Conservation (phyloP, 2,329 filamentous ascomycete species). For the Thielaviopsis cerberus region DNA sequence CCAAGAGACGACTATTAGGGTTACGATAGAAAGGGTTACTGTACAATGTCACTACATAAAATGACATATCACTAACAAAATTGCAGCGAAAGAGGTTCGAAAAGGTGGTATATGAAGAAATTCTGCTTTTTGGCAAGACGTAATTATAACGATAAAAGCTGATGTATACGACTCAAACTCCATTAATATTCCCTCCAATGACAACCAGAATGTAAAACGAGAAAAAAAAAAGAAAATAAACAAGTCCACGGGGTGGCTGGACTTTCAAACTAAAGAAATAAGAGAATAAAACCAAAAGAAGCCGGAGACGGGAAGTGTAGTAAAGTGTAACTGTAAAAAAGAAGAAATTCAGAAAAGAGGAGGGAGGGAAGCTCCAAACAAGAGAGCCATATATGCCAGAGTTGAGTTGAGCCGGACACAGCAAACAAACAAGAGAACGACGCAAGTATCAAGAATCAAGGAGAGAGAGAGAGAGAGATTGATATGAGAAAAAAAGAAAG, state of each 20-base stretch:
- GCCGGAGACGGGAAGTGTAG: conserved; percentile 3
- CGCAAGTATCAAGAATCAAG: conserved; percentile 2
- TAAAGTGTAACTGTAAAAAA: conserved; percentile 9
- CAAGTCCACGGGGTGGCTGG: conserved; percentile 2
- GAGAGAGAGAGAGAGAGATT: not conserved
- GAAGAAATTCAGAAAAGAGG: conserved; percentile 1
- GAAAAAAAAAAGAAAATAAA: conserved; percentile 6
- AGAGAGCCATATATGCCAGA: not conserved
- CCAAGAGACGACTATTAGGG: too few relatives aligned
- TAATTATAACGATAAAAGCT: conserved; percentile 9
- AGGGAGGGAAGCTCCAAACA: not conserved
- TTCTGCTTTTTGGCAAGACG: conserved; percentile 6
- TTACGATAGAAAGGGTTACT: too few relatives aligned
- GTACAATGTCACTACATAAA: too few relatives aligned
- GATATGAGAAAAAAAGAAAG: not conserved
- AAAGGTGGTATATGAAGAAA: not conserved
- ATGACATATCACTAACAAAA: not conserved
- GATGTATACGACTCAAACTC: conserved; percentile 9
- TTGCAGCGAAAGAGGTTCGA: not conserved
- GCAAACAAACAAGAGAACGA: conserved; percentile 10
- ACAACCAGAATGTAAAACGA: conserved; percentile 4
- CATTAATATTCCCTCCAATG: conserved; percentile 6
- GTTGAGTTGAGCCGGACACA: conserved; percentile 3
- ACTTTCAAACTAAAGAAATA: not conserved
- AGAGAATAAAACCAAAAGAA: conserved; percentile 1